phyloP scores from a whole-genome alignment of 2,329 filamentous ascomycete species.

The Phialemonium atrogriseum region DNA sequence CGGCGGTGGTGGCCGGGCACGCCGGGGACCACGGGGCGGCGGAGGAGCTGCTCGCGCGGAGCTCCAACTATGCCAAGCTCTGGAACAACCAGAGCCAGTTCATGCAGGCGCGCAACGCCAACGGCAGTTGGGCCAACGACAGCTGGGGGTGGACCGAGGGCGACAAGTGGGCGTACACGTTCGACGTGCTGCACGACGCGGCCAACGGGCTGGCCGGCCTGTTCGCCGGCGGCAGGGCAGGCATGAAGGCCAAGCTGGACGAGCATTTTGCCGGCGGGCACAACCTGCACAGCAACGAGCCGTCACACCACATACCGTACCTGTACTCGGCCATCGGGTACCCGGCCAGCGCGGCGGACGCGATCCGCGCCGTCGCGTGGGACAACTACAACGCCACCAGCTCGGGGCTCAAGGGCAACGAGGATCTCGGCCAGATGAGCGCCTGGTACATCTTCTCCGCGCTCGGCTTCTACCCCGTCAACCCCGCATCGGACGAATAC shows the following conservation, averaged over 20 bases:
- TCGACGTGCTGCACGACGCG: slow-evolving; percentile 39
- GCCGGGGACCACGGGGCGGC: slow-evolving; percentile 25
- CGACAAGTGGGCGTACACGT: slow-evolving; percentile 41
- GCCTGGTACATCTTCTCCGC: slow-evolving; percentile 40
- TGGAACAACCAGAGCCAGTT: slow-evolving; percentile 35
- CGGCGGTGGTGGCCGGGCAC: slow-evolving; percentile 28
- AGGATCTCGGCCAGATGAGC: slow-evolving; percentile 41
- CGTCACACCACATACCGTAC: slow-evolving; percentile 38
- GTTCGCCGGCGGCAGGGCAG: slow-evolving; percentile 24
- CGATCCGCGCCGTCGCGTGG: slow-evolving; percentile 27
- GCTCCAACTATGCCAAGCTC: slow-evolving; percentile 30
- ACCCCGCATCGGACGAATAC: slow-evolving; percentile 35
- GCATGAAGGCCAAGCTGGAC: slow-evolving; percentile 33
- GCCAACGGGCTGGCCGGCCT: slow-evolving; percentile 28
- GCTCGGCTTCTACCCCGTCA: slow-evolving; percentile 37
- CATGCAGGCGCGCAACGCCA: slow-evolving; percentile 38
- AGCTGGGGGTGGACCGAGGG: slow-evolving; percentile 40
- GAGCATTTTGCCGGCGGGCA: slow-evolving; percentile 34
- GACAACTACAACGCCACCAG: slow-evolving; percentile 36
- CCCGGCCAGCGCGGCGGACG: slow-evolving; percentile 26
- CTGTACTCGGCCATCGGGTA: slow-evolving; percentile 34
- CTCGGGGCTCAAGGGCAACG: slow-evolving; percentile 35
- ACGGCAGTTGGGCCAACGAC: slow-evolving; percentile 33
- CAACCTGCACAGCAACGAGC: slow-evolving; percentile 39
- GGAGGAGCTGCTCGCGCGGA: slow-evolving; percentile 22